phyloP scores from a whole-genome alignment of 805 yeast species.

The Ogataea chonburiensis region DNA sequence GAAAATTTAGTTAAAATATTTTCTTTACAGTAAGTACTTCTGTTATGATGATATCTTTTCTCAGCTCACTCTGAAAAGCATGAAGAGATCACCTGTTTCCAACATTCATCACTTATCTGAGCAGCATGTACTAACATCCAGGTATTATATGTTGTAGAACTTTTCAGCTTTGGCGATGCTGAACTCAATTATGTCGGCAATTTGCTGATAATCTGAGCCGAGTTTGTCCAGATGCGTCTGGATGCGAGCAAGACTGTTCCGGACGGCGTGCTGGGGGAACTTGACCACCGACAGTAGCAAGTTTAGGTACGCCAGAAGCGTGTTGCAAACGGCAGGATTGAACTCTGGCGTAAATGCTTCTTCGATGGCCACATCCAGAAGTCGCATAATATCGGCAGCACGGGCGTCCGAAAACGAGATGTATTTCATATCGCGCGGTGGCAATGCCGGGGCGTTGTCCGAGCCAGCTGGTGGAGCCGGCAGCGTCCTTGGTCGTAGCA shows the following conservation, averaged over 20 bases:
- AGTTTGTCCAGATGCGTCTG: conserved; percentile 1
- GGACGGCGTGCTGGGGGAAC: conserved; percentile 13
- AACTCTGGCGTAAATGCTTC: conserved; percentile 31
- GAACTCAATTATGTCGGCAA: conserved; percentile 21
- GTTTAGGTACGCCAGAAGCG: conserved; percentile 57
- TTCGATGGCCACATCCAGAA: conserved; percentile 40
- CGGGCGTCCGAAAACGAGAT: conserved; percentile 44
- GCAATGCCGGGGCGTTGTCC: conserved; percentile 33
- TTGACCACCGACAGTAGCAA: conserved; percentile 35
- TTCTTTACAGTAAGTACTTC: conserved; percentile 7
- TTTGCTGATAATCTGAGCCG: conserved; percentile 3
- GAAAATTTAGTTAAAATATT: conserved; percentile 3
- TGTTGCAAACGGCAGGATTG: conserved; percentile 35
- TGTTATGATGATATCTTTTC: conserved; percentile 50
- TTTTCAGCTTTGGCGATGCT: conserved; percentile 23
- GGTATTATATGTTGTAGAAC: conserved; percentile 10
- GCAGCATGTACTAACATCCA: conserved; percentile 8
- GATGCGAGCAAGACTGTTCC: conserved; percentile 4
- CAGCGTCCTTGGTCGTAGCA: conserved; percentile 37
- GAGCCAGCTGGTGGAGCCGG: conserved; percentile 8
- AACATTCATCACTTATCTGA: conserved; percentile 46
- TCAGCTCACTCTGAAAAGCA: conserved; percentile 59
- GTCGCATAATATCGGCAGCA: conserved; percentile 41
- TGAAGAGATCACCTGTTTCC: conserved; percentile 50
- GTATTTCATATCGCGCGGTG: conserved; percentile 40